Evolutionary conservation across 441 rosid species (phyloP), one percentile per base, ranked within the genome.

Genomic region (Pelargonium myrrhifolium): DNA sequence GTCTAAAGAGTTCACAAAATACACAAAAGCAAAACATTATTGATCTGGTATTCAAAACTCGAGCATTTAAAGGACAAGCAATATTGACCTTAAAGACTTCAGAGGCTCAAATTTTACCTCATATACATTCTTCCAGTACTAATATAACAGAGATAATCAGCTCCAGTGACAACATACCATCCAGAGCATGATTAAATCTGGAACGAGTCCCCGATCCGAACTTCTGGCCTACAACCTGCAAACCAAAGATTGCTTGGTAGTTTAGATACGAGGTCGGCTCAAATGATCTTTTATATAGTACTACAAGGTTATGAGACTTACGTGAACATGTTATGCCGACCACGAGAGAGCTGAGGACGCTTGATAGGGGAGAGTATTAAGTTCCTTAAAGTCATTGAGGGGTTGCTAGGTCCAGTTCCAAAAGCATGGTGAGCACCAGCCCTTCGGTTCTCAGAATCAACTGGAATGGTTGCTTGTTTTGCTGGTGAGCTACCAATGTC

Each of bases 311-410:
- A n/a, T 45, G 67, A 26, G 15, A 64, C 89, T 91, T 80, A 91
- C 89, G 87, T 83, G 80, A 93, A 93, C 76, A 88, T 73, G 59
- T 84, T 88, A 72, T 81, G 75, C 65, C 88, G 90, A 66, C 73
- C 78, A 31, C 93, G 96, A 72, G 96, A 89, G 51, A 89, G 87
- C 82, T 89, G 99, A 68, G 96, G 90, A 65, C 97, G 84, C 79
- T 89, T 91, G 64, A 93, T 86, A 11, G 97, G 99, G 63, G 99
- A 93, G 64, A 89, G 83, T 66, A 93, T 85, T 79, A 93, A 78
- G 83, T 93, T 93, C 74, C 93, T 83, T 63, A 91, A 68, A 17
- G 92, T 84, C 89, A 79, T 80, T 40, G 97, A 83, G 60, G 96
- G 87, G 66, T 85, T 88, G 59, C 78, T 74, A 60, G 85, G 64